Conservation (phyloP, 2,329 filamentous ascomycete genomes). For the Cladosporium velox region DNA sequence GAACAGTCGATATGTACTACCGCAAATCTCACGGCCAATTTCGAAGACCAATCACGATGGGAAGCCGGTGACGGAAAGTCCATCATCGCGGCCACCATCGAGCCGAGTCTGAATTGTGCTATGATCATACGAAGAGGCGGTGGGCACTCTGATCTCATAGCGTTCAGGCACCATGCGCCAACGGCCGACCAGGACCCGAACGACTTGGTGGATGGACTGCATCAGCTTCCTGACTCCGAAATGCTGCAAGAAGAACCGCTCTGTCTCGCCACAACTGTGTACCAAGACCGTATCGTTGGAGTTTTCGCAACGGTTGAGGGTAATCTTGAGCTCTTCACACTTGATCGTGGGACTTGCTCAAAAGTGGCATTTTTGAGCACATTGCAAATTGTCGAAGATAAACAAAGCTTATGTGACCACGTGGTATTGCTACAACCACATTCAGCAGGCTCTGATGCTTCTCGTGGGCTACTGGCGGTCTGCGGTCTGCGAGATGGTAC, state of each 20-base stretch:
- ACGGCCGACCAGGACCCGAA: neutral
- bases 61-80: slow-evolving; percentile 18
- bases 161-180: neutral
- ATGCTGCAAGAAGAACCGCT: slow-evolving; percentile 21
- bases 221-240: neutral
- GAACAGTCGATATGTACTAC: slow-evolving; percentile 28
- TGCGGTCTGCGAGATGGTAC: slow-evolving; percentile 37
- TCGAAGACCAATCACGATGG: slow-evolving; percentile 31
- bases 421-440: slow-evolving; percentile 26
- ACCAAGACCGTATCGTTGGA: slow-evolving; percentile 19
- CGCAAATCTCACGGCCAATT: slow-evolving; percentile 28
- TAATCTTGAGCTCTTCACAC: slow-evolving; percentile 20
- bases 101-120: slow-evolving; percentile 21
- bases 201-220: neutral
- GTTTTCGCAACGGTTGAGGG: slow-evolving; percentile 23
- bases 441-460: neutral
- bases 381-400: neutral
- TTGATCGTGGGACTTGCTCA: neutral
- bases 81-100: slow-evolving; percentile 32
- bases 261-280: slow-evolving; percentile 17
- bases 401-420: slow-evolving; percentile 29
- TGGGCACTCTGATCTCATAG: slow-evolving; percentile 20
- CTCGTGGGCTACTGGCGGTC: slow-evolving; percentile 22
- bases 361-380: neutral
- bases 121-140: slow-evolving; percentile 26